Percentiles rank a stretch among this genome's conserved stretches.
Conservation (phyloP, 306 rosid species). For the Sesbania bispinosa region DNA sequence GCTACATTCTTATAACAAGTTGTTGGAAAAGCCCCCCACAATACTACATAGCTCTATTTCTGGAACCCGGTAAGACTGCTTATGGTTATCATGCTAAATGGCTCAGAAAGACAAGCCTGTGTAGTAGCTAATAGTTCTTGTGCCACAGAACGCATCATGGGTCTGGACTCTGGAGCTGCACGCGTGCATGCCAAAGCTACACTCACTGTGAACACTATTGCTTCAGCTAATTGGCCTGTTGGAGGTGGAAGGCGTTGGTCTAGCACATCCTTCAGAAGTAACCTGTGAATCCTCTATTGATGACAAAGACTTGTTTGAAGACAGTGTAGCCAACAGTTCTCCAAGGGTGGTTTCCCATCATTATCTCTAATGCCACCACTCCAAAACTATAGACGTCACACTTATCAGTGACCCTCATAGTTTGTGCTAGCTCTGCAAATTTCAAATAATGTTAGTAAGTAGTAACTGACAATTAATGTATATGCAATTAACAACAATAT, state of each 20-base stretch:
- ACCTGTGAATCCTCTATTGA: conserved; percentile 24
- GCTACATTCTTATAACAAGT: too few species aligned
- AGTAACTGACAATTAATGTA: too few species aligned
- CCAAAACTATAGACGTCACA: conserved; percentile 72
- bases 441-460: not conserved
- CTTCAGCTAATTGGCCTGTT: conserved; percentile 33
- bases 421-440: conserved; percentile 61
- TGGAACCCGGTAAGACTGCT: conserved; percentile 29
- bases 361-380: conserved; percentile 52
- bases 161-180: conserved; percentile 49
- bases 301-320: conserved; percentile 17
- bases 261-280: conserved; percentile 49
- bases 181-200: conserved; percentile 54
- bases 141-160: conserved; percentile 64
- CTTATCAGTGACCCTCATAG: conserved; percentile 54
- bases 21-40: not conserved
- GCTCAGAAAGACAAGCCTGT: conserved; percentile 25
- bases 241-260: conserved; percentile 66
- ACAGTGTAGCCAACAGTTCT: conserved; percentile 35
- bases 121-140: conserved; percentile 47
- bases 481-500: too few species aligned
- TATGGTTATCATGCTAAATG: conserved; percentile 36
- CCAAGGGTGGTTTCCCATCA: conserved; percentile 76
- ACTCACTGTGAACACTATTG: conserved; percentile 39
- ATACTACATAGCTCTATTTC: conserved; percentile 11